phyloP scores from a whole-genome alignment of 1,139 yeast genomes.

The Debaryomycetaceae sp. region DNA sequence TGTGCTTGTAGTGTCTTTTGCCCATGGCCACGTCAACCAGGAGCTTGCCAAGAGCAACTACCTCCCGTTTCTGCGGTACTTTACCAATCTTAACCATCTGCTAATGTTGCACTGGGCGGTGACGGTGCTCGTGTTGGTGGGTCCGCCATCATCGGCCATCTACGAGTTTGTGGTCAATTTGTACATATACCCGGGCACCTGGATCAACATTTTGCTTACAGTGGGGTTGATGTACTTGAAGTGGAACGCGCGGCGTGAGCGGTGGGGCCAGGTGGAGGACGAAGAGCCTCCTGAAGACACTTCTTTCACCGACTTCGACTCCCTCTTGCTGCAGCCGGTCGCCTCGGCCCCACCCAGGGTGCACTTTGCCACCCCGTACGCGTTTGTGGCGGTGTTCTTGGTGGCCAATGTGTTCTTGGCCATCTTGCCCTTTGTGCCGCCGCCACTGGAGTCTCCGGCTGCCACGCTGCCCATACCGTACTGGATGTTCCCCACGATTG shows the following conservation, averaged over 20 bases:
- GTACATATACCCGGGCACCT: conserved; percentile 49
- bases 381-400: conserved; percentile 35
- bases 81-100: conserved; percentile 47
- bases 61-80: conserved; percentile 59
- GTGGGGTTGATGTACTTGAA: conserved; percentile 40
- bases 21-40: conserved; percentile 74
- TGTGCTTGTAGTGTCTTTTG: conserved; percentile 71
- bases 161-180: conserved; percentile 47
- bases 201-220: conserved; percentile 43
- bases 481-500: conserved; percentile 55
- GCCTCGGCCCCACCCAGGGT: conserved; percentile 5
- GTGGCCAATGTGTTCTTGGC: conserved; percentile 51
- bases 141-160: conserved; percentile 45
- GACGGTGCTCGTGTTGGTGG: conserved; percentile 39
- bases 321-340: conserved; percentile 16
- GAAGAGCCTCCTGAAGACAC: conserved; percentile 7
- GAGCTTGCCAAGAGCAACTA: conserved; percentile 72
- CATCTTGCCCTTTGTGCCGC: conserved; percentile 55
- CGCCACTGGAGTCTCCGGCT: conserved; percentile 28
- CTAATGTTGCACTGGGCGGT: conserved; percentile 45
- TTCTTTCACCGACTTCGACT: conserved; percentile 13
- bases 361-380: conserved; percentile 24
- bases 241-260: conserved; percentile 22
- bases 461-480: conserved; percentile 37
- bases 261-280: conserved; percentile 23